phyloP scores from a whole-genome alignment of 2,329 filamentous ascomycete genomes.

The Grosmannia clavigera region DNA sequence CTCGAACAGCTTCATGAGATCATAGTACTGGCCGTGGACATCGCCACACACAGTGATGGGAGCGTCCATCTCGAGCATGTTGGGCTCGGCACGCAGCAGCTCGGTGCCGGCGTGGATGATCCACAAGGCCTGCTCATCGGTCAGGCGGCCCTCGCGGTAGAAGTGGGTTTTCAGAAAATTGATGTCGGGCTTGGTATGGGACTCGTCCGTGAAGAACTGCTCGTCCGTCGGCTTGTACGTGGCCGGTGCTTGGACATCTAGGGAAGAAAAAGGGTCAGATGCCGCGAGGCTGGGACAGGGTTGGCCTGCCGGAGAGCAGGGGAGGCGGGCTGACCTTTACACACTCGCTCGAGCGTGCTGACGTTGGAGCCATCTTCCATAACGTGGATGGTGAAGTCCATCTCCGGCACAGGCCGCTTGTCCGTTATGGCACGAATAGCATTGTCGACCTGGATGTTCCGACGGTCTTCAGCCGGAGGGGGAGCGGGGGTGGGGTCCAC shows the following conservation, averaged over 20 bases:
- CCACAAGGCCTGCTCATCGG: conserved; percentile 93
- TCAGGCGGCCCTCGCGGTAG: conserved; percentile 91
- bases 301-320: not conserved
- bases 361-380: conserved; percentile 97
- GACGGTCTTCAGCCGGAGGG: conserved; percentile 26
- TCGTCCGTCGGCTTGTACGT: conserved; percentile 87
- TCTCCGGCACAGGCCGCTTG: conserved; percentile 93
- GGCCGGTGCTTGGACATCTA: conserved; percentile 95
- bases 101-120: conserved; percentile 84
- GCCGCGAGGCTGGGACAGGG: not conserved
- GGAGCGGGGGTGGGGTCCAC: not conserved
- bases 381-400: conserved; percentile 95
- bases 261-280: conserved; percentile 12
- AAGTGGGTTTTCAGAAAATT: conserved; percentile 96
- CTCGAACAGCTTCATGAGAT: conserved; percentile 98
- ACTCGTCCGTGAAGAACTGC: conserved; percentile 82
- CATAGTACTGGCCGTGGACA: conserved; percentile 97
- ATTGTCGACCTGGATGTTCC: conserved; percentile 64
- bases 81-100: conserved; percentile 79
- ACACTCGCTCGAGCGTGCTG: conserved; percentile 88
- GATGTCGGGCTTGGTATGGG: conserved; percentile 80
- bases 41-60: conserved; percentile 98
- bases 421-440: conserved; percentile 83
- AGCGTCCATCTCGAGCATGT: conserved; percentile 97
- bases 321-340: conserved; percentile 64